Evolutionary conservation across 805 yeast genomes (phyloP).

Genomic region (Wickerhamomyces alni): DNA sequence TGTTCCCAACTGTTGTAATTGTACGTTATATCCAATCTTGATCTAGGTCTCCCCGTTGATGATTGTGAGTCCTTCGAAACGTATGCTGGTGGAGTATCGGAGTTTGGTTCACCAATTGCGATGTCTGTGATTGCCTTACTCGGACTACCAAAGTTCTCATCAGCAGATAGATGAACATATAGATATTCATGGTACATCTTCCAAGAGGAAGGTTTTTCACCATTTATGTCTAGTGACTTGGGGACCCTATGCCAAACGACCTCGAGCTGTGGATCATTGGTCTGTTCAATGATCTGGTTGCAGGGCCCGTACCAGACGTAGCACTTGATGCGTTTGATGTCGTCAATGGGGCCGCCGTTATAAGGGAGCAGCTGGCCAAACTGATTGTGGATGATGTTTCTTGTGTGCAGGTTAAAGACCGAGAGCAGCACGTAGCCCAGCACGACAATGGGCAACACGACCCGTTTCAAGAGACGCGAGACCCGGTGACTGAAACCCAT

Average conservation of each 20-base stretch:
- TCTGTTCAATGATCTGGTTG: constrained; percentile 18
- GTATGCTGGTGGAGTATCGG: constrained; percentile 32
- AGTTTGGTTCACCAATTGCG: constrained; percentile 30
- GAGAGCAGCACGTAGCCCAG: constrained; percentile 9
- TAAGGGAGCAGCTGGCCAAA: constrained; percentile 16
- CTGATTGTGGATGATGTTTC: constrained; percentile 16
- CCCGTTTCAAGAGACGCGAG: constrained; percentile 9
- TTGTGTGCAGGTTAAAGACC: constrained; percentile 15
- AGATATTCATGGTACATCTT: constrained; percentile 20
- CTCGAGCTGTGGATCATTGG: constrained; percentile 2
- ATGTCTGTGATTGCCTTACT: constrained; percentile 37
- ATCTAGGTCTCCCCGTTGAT: constrained; percentile 21
- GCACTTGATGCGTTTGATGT: constrained; percentile 24
- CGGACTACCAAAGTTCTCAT: constrained; percentile 6
- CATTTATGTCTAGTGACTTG: constrained; percentile 20
- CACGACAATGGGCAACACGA: constrained; percentile 11
- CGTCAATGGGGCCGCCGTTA: constrained; percentile 26
- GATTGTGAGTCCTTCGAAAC: constrained; percentile 29
- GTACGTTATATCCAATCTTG: constrained; percentile 17
- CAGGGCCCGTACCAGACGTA: constrained; percentile 26
- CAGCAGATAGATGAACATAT: constrained; percentile 20
- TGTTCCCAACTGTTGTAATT: constrained; percentile 35
- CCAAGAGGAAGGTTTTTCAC: constrained; percentile 10
- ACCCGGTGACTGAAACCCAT: constrained; percentile 1
- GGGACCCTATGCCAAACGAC: constrained; percentile 22